These are phyloP conservation scores for Dryas octopetala DNA, from an alignment of 306 rosid genomes.

Conservation along the genomic window DNA sequence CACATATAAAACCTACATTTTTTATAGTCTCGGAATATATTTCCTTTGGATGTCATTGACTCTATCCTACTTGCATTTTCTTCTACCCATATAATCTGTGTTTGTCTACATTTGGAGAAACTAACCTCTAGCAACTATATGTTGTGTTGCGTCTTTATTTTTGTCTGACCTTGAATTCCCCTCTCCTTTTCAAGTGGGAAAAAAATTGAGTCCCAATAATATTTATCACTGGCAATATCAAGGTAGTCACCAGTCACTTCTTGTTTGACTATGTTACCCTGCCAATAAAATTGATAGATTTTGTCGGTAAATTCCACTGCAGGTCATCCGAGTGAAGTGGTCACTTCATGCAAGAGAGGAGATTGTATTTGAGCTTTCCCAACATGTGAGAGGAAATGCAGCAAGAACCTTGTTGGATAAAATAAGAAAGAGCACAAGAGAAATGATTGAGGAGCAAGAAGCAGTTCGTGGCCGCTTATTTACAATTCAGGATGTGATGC, in stretches of 20 bases:
- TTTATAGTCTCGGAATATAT: neutral
- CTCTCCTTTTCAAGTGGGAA: neutral
- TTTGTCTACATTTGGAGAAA: neutral
- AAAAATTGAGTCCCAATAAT: neutral
- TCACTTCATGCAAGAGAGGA: conserved; percentile 96
- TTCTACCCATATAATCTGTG: neutral
- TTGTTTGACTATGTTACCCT: neutral
- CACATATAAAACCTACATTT: neutral
- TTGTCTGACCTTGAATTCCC: neutral
- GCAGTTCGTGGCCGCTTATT: conserved; percentile 93
- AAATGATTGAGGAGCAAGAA: conserved; percentile 98
- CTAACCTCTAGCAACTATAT: neutral
- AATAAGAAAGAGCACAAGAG: conserved; percentile 63
- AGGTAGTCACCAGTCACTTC: neutral
- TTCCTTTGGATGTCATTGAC: neutral
- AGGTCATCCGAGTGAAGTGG: conserved; percentile 99
- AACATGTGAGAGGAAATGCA: conserved; percentile 68
- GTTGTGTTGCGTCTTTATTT: neutral
- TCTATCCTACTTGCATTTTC: neutral
- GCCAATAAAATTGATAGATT: neutral
- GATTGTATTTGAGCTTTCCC: conserved; percentile 84
- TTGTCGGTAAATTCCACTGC: conserved; percentile 1
- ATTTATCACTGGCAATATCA: neutral
- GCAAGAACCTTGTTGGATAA: conserved; percentile 61
- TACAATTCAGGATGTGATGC: conserved; percentile 96